phyloP scores from a whole-genome alignment of 2,329 filamentous ascomycete species.

The Aureobasidium subglaciale region DNA sequence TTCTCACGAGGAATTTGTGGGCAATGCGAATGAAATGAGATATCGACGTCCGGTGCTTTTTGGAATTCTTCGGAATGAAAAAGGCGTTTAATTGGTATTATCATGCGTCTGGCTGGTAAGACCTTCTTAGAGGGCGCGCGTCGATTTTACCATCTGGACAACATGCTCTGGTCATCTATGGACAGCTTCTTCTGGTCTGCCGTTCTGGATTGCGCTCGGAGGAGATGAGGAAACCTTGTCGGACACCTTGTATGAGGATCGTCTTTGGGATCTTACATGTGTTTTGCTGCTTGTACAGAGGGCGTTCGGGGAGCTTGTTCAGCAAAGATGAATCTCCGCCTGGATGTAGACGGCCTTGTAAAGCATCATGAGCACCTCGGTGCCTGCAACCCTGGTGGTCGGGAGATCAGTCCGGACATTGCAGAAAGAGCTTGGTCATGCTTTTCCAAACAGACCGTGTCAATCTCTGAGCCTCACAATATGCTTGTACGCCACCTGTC shows the following conservation, averaged over 20 bases:
- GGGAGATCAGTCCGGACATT: constrained; percentile 16
- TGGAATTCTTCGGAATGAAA: too few relatives aligned
- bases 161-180: constrained; percentile 58
- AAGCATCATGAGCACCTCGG: constrained; percentile 27
- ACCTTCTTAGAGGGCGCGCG: constrained; percentile 69
- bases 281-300: constrained; percentile 17
- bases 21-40: constrained; percentile 25
- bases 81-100: constrained; percentile 46
- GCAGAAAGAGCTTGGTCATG: constrained; percentile 31
- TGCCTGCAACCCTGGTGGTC: constrained; percentile 21
- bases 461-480: constrained; percentile 25
- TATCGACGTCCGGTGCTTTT: constrained; percentile 26
- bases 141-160: constrained; percentile 65
- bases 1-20: not conserved
- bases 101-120: constrained; percentile 75
- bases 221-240: constrained; percentile 46
- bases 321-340: constrained; percentile 32
- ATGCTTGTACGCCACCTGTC: constrained; percentile 47
- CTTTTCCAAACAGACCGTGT: constrained; percentile 41
- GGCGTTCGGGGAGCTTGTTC: constrained; percentile 17
- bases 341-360: constrained; percentile 20
- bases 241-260: constrained; percentile 40
- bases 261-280: constrained; percentile 45
- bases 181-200: constrained; percentile 48
- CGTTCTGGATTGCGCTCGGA: constrained; percentile 33